A percentile compares a stretch with the other conserved stretches of the same genome.
These are phyloP conservation scores for Cladorrhinum sp. DNA, from an alignment of 2,329 filamentous ascomycete genomes.

Conservation along the genomic window DNA sequence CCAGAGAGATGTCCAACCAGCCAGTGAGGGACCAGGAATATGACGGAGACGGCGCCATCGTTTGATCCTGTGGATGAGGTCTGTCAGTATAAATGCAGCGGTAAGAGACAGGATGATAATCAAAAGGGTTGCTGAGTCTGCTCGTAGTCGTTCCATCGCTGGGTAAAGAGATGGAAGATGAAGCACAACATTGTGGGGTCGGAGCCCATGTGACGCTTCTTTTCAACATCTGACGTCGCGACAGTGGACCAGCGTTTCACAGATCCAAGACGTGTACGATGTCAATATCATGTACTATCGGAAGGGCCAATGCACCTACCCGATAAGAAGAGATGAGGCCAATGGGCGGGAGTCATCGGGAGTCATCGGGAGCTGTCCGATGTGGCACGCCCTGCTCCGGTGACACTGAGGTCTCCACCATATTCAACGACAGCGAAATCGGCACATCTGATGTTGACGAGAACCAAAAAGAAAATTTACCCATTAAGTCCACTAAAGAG, in stretches of 20 bases:
- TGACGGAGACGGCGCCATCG: constrained; percentile 20
- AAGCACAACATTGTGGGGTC: not conserved
- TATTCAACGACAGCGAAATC: no score
- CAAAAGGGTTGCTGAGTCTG: not conserved
- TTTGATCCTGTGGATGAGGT: constrained; percentile 2
- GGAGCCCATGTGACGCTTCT: no score
- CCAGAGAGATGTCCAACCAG: constrained; percentile 22
- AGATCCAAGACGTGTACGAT: not conserved
- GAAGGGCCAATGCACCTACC: not conserved
- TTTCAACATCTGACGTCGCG: not conserved
- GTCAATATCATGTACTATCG: no score
- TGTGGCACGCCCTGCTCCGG: no score
- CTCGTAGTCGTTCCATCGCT: not conserved
- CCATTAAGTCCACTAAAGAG: not conserved
- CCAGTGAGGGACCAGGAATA: constrained; percentile 15
- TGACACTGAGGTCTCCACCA: no score
- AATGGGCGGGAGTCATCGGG: no score
- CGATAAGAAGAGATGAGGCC: no score
- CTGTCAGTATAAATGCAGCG: not conserved
- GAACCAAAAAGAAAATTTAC: no score
- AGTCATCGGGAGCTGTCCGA: no score
- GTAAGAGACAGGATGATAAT: not conserved
- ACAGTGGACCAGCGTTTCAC: not conserved
- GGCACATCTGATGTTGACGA: no score
- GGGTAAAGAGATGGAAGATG: no score